Percentiles rank a stretch among this genome's conserved stretches.
Evolutionary conservation across 2,329 filamentous ascomycete genomes (phyloP).

Genomic region (Diaporthe caulivora): DNA sequence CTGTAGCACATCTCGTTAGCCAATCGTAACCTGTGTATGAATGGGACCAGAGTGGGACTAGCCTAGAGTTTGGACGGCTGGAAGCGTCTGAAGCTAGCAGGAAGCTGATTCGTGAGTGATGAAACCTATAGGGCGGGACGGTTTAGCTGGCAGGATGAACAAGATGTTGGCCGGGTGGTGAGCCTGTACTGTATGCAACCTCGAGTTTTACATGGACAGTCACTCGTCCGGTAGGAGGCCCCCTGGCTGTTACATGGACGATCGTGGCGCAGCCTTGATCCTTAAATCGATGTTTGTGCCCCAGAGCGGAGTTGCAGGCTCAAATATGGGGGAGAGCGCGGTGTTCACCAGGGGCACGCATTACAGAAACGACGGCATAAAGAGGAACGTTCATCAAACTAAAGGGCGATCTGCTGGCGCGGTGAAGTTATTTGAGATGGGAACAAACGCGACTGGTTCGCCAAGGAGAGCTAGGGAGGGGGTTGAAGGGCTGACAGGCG

Average conservation of each 20-base stretch:
- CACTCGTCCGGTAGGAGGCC: constrained; percentile 5
- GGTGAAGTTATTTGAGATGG: background rate
- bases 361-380: constrained; percentile 14
- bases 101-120: constrained; percentile 31
- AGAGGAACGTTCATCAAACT: constrained; percentile 9
- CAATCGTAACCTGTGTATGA: constrained; percentile 36
- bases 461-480: background rate
- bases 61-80: constrained; percentile 17
- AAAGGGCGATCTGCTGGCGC: constrained; percentile 1
- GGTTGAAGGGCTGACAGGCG: background rate
- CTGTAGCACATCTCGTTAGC: constrained; percentile 34
- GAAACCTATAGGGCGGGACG: constrained; percentile 33
- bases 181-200: background rate
- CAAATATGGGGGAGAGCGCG: constrained; percentile 1
- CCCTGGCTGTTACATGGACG: constrained; percentile 11
- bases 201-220: background rate
- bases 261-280: constrained; percentile 25
- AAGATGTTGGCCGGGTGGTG: constrained; percentile 8
- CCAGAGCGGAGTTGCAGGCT: background rate
- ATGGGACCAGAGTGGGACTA: constrained; percentile 14
- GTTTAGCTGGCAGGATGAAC: background rate
- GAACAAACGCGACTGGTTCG: constrained; percentile 11
- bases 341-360: background rate
- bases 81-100: constrained; percentile 23
- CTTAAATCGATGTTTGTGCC: background rate